These are phyloP conservation scores for Serendipita sp. DNA, from an alignment of 768 basidiomycete species.

Conservation along the genomic window DNA sequence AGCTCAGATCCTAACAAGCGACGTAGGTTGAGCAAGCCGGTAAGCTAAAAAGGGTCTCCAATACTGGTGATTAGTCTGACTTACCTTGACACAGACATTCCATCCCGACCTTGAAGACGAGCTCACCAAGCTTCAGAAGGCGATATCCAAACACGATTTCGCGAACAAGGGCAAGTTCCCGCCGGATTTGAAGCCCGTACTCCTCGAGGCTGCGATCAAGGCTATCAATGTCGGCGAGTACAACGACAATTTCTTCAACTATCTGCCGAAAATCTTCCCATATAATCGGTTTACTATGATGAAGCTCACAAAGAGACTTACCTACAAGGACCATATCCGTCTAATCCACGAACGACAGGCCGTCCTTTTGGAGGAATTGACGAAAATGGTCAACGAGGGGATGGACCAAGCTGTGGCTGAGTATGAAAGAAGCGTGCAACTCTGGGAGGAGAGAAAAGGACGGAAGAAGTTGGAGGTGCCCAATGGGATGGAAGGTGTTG, in stretches of 20 bases:
- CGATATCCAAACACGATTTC: slow-evolving; percentile 57
- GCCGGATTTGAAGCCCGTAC: slow-evolving; percentile 50
- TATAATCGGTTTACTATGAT: slow-evolving; percentile 95
- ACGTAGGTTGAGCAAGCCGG: slow-evolving; percentile 1
- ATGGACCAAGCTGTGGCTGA: slow-evolving; percentile 59
- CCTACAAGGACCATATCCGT: slow-evolving; percentile 56
- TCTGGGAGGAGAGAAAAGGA: slow-evolving; percentile 46
- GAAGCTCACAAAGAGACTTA: slow-evolving; percentile 90
- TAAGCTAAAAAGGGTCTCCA: background rate
- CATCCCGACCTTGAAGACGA: slow-evolving; percentile 49
- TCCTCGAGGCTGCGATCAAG: slow-evolving; percentile 54
- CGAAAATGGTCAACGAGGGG: slow-evolving; percentile 41
- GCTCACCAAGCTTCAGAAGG: slow-evolving; percentile 42
- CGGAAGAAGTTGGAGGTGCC: slow-evolving; percentile 19
- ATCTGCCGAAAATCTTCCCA: slow-evolving; percentile 75
- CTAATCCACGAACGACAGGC: slow-evolving; percentile 55
- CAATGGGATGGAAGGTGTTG: background rate
- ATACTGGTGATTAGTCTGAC: too few relatives aligned
- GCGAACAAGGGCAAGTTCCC: slow-evolving; percentile 83
- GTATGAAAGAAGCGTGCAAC: slow-evolving; percentile 50
- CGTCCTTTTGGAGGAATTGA: slow-evolving; percentile 46
- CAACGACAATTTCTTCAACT: slow-evolving; percentile 79
- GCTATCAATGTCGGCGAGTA: slow-evolving; percentile 80
- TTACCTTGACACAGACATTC: slow-evolving; percentile 30
- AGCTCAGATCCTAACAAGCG: slow-evolving; percentile 8